These are phyloP conservation scores for Danielozyma ontarioensis DNA, from an alignment of 805 yeast species.

Conservation along the genomic window DNA sequence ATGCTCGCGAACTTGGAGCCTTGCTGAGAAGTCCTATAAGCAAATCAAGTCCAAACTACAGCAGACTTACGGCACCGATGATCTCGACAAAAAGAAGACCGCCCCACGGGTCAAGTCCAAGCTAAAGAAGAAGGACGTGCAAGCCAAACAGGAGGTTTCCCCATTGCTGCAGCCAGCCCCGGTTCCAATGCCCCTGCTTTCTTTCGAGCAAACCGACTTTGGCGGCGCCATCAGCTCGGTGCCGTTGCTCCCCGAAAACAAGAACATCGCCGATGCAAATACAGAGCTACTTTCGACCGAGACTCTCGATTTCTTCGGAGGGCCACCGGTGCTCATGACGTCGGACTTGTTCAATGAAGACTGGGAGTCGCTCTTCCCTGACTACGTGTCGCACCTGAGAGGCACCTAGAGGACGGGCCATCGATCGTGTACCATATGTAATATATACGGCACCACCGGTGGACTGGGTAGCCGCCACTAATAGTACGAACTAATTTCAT, in stretches of 20 bases:
- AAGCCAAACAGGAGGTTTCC: neutral
- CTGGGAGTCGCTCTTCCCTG: slow-evolving; percentile 49
- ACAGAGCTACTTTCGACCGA: slow-evolving; percentile 19
- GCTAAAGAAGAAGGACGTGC: neutral
- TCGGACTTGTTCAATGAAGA: slow-evolving; percentile 43
- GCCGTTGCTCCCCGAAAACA: slow-evolving; percentile 2
- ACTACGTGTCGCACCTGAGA: slow-evolving; percentile 30
- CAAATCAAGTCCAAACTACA: slow-evolving; percentile 29
- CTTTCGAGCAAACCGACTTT: neutral
- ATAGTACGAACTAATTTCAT: too few species aligned
- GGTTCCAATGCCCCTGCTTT: neutral
- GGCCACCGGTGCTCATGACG: slow-evolving; percentile 50
- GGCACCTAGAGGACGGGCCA: too few species aligned
- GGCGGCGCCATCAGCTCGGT: too few species aligned
- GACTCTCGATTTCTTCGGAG: slow-evolving; percentile 40
- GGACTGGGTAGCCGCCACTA: too few species aligned
- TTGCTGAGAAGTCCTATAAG: slow-evolving; percentile 41
- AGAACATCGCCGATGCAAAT: slow-evolving; percentile 13
- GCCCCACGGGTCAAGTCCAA: neutral
- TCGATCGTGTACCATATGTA: too few species aligned
- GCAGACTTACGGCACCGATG: too few species aligned
- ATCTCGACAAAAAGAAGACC: slow-evolving; percentile 3
- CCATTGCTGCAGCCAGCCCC: too few species aligned
- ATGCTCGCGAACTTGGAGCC: slow-evolving; percentile 43
- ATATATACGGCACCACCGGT: too few species aligned